Conservation (phyloP, 2,329 filamentous ascomycete species). For the Hyphodiscus sp. region DNA sequence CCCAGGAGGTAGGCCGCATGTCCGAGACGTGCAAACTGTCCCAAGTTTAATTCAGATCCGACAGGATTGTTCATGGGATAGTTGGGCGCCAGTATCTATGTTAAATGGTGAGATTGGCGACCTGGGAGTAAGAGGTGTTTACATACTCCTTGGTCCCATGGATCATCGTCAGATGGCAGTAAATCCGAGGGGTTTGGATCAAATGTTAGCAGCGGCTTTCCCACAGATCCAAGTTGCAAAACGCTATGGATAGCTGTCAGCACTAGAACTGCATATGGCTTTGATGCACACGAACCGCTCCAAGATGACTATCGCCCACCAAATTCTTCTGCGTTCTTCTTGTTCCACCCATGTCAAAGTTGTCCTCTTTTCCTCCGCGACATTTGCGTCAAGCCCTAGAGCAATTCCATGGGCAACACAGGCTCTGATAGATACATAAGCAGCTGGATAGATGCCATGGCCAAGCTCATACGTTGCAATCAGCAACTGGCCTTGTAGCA, state of each 20-base stretch:
- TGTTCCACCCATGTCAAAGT: neutral
- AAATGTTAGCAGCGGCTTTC: neutral
- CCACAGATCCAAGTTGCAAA: neutral
- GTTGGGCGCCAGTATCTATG: neutral
- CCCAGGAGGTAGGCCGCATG: neutral
- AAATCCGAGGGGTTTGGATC: neutral
- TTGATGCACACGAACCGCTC: neutral
- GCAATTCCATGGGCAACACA: neutral
- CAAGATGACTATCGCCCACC: slow-evolving; percentile 2
- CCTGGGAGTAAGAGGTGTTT: neutral
- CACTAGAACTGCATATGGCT: neutral
- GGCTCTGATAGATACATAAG: neutral
- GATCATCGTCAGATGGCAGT: neutral
- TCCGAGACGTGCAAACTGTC: neutral
- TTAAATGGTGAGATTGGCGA: neutral
- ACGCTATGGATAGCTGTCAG: neutral
- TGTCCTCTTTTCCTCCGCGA: neutral
- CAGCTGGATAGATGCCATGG: neutral
- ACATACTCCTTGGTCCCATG: neutral
- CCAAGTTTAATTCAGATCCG: too few relatives aligned
- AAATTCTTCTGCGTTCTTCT: slow-evolving; percentile 1
- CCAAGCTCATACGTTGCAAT: slow-evolving; percentile 2
- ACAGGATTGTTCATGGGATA: neutral
- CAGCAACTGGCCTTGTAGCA: slow-evolving; percentile 10
- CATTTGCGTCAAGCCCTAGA: neutral